These are phyloP conservation scores for Carallia brachiata DNA, from an alignment of 345 rosid genomes.

Conservation along the genomic window DNA sequence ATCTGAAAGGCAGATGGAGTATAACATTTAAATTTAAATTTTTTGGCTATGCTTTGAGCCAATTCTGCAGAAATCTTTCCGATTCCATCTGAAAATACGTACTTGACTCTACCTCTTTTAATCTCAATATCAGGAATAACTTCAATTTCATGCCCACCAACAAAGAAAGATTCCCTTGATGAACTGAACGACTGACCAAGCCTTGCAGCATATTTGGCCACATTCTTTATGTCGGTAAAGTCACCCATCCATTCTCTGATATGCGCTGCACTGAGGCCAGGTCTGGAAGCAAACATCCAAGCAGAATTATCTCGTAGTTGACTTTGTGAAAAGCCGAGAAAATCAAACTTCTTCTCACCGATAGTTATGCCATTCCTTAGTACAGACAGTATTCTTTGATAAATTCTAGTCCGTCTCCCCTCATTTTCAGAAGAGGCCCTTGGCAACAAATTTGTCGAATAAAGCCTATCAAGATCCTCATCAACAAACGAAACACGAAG, in stretches of 20 bases:
- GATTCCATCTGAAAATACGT: conserved; percentile 48
- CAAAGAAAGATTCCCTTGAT: conserved; percentile 42
- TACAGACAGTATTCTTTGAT: conserved; percentile 38
- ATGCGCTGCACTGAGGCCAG: conserved; percentile 33
- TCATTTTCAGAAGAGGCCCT: conserved; percentile 1
- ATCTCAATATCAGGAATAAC: conserved; percentile 47
- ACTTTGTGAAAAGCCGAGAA: conserved; percentile 57
- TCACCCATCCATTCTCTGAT: conserved; percentile 49
- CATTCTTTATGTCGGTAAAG: conserved; percentile 40
- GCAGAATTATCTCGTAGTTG: conserved; percentile 50
- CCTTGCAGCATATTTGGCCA: conserved; percentile 55
- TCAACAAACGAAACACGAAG: conserved; percentile 48
- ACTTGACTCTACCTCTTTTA: conserved; percentile 12
- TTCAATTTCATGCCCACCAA: conserved; percentile 35
- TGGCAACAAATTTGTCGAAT: conserved; percentile 26
- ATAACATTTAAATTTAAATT: conserved; percentile 24
- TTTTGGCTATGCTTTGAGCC: conserved; percentile 45
- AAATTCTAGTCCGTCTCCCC: conserved; percentile 29
- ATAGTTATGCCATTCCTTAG: conserved; percentile 46
- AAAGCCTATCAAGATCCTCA: conserved; percentile 44
- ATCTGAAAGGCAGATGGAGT: conserved; percentile 45
- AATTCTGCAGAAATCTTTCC: conserved; percentile 59
- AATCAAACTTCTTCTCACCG: conserved; percentile 42
- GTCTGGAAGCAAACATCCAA: conserved; percentile 66
- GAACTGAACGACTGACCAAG: conserved; percentile 57